Conservation (phyloP, 208 protist genomes). For the Strigomonas galati region DNA sequence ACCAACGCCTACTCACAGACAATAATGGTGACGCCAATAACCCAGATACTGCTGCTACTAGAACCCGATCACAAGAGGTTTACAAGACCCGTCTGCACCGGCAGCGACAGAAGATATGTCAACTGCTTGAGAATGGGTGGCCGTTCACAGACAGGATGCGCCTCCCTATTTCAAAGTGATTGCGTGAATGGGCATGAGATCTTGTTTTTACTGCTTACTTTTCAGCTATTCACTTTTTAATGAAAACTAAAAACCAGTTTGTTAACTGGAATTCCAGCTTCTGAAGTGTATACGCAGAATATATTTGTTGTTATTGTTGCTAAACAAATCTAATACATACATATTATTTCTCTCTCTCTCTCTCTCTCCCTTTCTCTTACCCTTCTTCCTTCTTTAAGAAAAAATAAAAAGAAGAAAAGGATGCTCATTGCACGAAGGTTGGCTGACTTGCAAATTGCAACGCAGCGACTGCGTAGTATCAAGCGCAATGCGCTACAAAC, state of each 20-base stretch:
- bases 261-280: too few species aligned
- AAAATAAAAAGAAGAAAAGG: background rate
- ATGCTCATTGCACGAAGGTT: conserved; percentile 37
- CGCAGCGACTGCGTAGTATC: conserved; percentile 20
- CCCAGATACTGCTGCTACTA: background rate
- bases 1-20: background rate
- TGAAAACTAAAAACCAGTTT: too few species aligned
- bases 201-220: background rate
- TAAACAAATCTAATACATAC: background rate
- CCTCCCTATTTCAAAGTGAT: background rate
- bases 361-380: conserved; percentile 10
- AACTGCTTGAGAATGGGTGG: background rate
- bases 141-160: background rate
- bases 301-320: background rate
- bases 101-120: background rate
- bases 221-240: background rate
- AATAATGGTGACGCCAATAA: background rate
- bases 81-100: background rate
- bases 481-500: background rate
- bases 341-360: background rate
- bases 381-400: conserved; percentile 1
- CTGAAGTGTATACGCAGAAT: background rate
- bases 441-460: conserved; percentile 23
- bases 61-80: background rate
- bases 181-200: background rate